These are phyloP conservation scores for Laetiporus sulphureus DNA, from an alignment of 1,284 basidiomycete genomes.

Conservation along the genomic window DNA sequence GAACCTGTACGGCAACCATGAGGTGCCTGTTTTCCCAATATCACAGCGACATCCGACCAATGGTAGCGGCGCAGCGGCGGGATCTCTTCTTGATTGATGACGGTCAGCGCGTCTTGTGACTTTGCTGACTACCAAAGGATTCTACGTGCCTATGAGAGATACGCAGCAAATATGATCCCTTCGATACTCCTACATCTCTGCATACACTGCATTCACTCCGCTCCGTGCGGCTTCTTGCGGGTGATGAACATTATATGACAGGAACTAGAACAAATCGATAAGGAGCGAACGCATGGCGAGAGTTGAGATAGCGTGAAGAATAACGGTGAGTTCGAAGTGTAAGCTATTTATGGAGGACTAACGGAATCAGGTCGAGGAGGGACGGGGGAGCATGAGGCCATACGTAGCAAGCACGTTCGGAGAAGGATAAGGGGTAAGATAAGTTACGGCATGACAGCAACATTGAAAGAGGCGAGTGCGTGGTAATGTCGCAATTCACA, in stretches of 20 bases:
- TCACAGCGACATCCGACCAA: conserved; percentile 5
- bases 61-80: neutral
- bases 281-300: neutral
- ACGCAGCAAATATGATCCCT: neutral
- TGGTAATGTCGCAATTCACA: neutral
- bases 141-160: conserved; percentile 3
- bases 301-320: neutral
- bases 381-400: too few relatives aligned
- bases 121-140: neutral
- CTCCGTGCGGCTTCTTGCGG: neutral
- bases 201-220: neutral
- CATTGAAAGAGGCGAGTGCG: neutral
- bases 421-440: too few relatives aligned
- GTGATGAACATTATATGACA: too few relatives aligned
- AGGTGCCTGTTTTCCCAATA: neutral
- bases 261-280: neutral
- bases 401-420: too few relatives aligned
- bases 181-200: neutral
- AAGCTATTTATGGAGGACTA: too few relatives aligned
- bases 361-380: too few relatives aligned
- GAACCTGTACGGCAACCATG: neutral
- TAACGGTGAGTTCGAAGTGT: neutral
- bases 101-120: conserved; percentile 4
- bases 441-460: conserved; percentile 5
- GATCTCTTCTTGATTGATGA: conserved; percentile 3